Evolutionary conservation across 768 basidiomycete species (phyloP).

Genomic region (Hydnomerulius pinastri): DNA sequence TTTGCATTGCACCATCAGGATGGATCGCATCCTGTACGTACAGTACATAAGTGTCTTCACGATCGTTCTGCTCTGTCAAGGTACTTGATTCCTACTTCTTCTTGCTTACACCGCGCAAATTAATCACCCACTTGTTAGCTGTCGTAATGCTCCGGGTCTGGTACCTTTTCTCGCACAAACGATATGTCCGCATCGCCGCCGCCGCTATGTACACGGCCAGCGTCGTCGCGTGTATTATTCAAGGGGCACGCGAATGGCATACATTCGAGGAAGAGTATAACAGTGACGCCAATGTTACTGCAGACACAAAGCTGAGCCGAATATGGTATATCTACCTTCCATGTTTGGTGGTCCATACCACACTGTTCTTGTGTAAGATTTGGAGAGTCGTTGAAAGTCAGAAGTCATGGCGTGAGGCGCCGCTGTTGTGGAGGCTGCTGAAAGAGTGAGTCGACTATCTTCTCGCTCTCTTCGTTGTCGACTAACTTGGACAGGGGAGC

Average conservation of each 20-base stretch:
- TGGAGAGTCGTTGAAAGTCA: slow-evolving; percentile 37
- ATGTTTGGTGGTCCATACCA: slow-evolving; percentile 24
- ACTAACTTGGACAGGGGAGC: not conserved
- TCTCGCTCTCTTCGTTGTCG: not conserved
- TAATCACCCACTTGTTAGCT: slow-evolving; percentile 23
- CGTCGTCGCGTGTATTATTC: slow-evolving; percentile 29
- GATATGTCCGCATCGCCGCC: slow-evolving; percentile 27
- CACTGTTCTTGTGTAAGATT: slow-evolving; percentile 39
- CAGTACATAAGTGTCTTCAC: slow-evolving; percentile 30
- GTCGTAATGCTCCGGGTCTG: slow-evolving; percentile 43
- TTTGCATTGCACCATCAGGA: no score
- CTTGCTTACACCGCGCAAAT: not conserved
- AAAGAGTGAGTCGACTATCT: slow-evolving; percentile 34
- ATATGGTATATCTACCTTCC: not conserved
- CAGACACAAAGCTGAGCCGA: not conserved
- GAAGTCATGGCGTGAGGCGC: slow-evolving; percentile 32
- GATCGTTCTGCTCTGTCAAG: slow-evolving; percentile 32
- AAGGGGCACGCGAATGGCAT: slow-evolving; percentile 37
- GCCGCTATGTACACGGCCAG: slow-evolving; percentile 33
- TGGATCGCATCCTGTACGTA: not conserved
- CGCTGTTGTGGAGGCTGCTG: slow-evolving; percentile 37
- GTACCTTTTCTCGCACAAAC: slow-evolving; percentile 41
- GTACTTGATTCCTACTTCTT: slow-evolving; percentile 11
- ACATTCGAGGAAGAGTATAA: slow-evolving; percentile 28
- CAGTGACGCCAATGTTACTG: not conserved